phyloP scores from a whole-genome alignment of 2,329 filamentous ascomycete species.

The Fusarium oligoseptatum region DNA sequence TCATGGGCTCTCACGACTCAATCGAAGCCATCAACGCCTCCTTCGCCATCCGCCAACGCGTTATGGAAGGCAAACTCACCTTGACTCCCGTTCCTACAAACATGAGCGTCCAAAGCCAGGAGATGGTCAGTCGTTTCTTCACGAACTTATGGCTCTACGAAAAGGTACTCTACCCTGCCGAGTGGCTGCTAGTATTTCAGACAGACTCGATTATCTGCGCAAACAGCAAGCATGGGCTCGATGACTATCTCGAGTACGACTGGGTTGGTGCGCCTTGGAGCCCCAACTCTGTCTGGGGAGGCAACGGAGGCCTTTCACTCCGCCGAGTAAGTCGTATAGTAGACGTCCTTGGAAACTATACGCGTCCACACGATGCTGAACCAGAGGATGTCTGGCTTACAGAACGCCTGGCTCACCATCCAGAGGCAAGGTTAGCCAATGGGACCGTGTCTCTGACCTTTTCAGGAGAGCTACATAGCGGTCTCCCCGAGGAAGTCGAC shows the following conservation, averaged over 20 bases:
- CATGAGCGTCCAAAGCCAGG: slow-evolving; percentile 64
- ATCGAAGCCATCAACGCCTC: slow-evolving; percentile 60
- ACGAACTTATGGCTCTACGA: slow-evolving; percentile 68
- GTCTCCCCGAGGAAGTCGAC: slow-evolving; percentile 42
- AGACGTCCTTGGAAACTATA: slow-evolving; percentile 63
- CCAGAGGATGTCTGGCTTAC: slow-evolving; percentile 71
- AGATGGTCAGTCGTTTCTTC: slow-evolving; percentile 66
- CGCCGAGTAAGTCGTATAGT: slow-evolving; percentile 66
- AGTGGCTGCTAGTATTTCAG: slow-evolving; percentile 68
- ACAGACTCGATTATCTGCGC: slow-evolving; percentile 69
- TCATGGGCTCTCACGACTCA: slow-evolving; percentile 65
- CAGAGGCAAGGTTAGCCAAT: slow-evolving; percentile 64
- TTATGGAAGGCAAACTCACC: slow-evolving; percentile 61
- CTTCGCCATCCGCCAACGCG: slow-evolving; percentile 60
- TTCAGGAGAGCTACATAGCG: slow-evolving; percentile 62
- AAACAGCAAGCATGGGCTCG: slow-evolving; percentile 61
- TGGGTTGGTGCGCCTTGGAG: slow-evolving; percentile 68
- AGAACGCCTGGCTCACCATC: slow-evolving; percentile 64
- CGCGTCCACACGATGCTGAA: slow-evolving; percentile 58
- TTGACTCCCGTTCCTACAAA: slow-evolving; percentile 65
- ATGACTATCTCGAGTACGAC: slow-evolving; percentile 66
- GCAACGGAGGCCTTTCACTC: slow-evolving; percentile 66
- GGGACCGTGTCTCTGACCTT: slow-evolving; percentile 63
- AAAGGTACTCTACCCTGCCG: slow-evolving; percentile 60
- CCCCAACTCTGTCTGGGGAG: slow-evolving; percentile 57